Evolutionary conservation across 495 filamentous ascomycete genomes (phyloP), one percentile per base, ranked within the genome.

Genomic region (Hypomontagnella submonticulosa): DNA sequence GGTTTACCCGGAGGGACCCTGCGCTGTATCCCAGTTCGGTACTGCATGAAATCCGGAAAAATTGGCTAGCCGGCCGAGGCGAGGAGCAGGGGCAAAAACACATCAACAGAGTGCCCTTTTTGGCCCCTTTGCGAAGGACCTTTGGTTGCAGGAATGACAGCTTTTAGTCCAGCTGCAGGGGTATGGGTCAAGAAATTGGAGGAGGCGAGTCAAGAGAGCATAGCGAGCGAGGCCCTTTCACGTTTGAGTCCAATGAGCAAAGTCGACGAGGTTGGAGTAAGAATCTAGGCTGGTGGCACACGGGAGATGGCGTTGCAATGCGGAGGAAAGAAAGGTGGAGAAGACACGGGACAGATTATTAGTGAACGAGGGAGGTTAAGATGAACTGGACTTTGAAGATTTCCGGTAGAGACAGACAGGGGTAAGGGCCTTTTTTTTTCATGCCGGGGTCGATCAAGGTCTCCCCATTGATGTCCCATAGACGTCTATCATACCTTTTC

Each of bases 301-400:
- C 60, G 66, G 60, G 66, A 69, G 60, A 69, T 69, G 52, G 66
- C 48, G 66, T 69, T 47, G 50, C 66, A 69, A 48, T 69, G 66
- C 66, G 66, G 66, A 69, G 66, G 47, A 46, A 51, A 32, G 34
- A 60, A 59, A 12, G 59, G 59, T 63, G 66, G 59, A 60, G 66
- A 59, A 67, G 42, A 56, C 27, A 63, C 59, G 59, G 66, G 59
- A 59, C 49, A 38, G 36, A 36, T 63, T 55, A 57, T 54, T 54
- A 59, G 54, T 38, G 27, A 61, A 12, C 40, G 5, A 27, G 36
- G 9, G 5, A 27, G 36, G 9, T 13, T 40, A 27, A 53, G 32
- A 12, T 57, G 63, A 61, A 46, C 50, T 55, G 41, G 49, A 65
- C 48, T 33, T 43, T 44, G 36, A 44, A 52, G 60, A 60, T 63